Evolutionary conservation across 1,139 yeast genomes (phyloP), one percentile per base, ranked within the genome.

Genomic region (Dujonia santamariae): DNA sequence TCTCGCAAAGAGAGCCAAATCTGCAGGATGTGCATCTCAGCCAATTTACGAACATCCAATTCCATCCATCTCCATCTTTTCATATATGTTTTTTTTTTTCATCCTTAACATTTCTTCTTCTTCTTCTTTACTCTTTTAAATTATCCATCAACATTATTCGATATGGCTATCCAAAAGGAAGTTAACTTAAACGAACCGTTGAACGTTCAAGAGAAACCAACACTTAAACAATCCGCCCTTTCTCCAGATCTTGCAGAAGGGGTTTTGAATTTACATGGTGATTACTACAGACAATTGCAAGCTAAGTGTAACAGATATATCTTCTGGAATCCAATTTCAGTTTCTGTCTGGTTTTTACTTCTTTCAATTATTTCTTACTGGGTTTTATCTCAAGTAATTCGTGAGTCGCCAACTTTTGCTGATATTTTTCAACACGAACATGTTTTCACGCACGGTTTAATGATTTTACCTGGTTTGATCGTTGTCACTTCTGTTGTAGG

Each of bases 241-340:
- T 62, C 60, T 3, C 88, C 90, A 1, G 76, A 72, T 23, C 63
- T 67, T 31, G 64, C 81, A 2, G 75, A 76, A 36, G 85, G 84
- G 6, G 75, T 82, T 1, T 53, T 80, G 36, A 77, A 75, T 37
- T 59, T 83, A 37, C 78, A 80, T 23, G 77, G 84, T 35, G 92
- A 83, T 53, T 75, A 72, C 50, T 67, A 75, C 39, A 66, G 80
- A 38, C 81, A 74, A 51, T 61, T 71, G 32, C 85, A 79, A 50
- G 62, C 80, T 2, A 44, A 58, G 24, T 67, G 79, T 35, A 78
- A 75, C 47, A 61, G 56, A 37, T 48, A 53, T 34, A 51, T 82
- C 14, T 61, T 82, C 32, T 63, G 70, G 63, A 77, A 78, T 42
- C 75, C 73, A 5, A 32, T 60, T 14, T 59, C 75, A 0, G 31